Evolutionary conservation across 2,329 filamentous ascomycete genomes (phyloP).

Genomic region (Chrysoporthe cubensis): DNA sequence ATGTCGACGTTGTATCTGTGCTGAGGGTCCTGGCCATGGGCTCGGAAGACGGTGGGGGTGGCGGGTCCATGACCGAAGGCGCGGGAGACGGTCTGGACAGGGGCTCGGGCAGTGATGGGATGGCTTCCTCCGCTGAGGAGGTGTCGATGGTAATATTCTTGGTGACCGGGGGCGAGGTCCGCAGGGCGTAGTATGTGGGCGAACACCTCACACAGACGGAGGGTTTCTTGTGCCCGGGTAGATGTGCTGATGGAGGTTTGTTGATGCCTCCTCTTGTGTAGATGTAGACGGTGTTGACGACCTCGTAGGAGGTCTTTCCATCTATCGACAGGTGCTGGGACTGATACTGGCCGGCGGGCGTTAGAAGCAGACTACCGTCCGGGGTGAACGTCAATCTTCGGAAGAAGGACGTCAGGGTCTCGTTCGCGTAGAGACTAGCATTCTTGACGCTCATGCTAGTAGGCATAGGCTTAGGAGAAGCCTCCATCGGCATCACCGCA

Average conservation of each 20-base stretch:
- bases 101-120: slow-evolving; percentile 83
- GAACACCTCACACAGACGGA: slow-evolving; percentile 96
- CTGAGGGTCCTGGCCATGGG: slow-evolving; percentile 55
- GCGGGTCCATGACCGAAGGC: slow-evolving; percentile 78
- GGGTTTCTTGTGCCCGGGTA: slow-evolving; percentile 97
- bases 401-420: slow-evolving; percentile 97
- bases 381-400: slow-evolving; percentile 91
- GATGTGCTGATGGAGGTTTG: slow-evolving; percentile 90
- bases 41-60: slow-evolving; percentile 58
- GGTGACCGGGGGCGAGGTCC: slow-evolving; percentile 69
- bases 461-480: slow-evolving; percentile 78
- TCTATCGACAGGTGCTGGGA: slow-evolving; percentile 68
- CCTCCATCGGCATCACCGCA: slow-evolving; percentile 91
- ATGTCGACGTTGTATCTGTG: slow-evolving; percentile 52
- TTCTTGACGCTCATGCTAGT: slow-evolving; percentile 70
- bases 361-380: slow-evolving; percentile 91
- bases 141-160: slow-evolving; percentile 96
- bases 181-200: slow-evolving; percentile 82
- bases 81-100: slow-evolving; percentile 64
- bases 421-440: slow-evolving; percentile 90
- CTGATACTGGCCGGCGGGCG: slow-evolving; percentile 94
- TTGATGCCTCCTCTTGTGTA: slow-evolving; percentile 96
- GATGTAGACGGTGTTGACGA: slow-evolving; percentile 97
- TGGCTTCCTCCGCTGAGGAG: slow-evolving; percentile 81
- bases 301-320: slow-evolving; percentile 80